A percentile compares a stretch with the other conserved stretches of the same genome.
Conservation (phyloP, 257 asterid genomes). For the Primulina eburnea region DNA sequence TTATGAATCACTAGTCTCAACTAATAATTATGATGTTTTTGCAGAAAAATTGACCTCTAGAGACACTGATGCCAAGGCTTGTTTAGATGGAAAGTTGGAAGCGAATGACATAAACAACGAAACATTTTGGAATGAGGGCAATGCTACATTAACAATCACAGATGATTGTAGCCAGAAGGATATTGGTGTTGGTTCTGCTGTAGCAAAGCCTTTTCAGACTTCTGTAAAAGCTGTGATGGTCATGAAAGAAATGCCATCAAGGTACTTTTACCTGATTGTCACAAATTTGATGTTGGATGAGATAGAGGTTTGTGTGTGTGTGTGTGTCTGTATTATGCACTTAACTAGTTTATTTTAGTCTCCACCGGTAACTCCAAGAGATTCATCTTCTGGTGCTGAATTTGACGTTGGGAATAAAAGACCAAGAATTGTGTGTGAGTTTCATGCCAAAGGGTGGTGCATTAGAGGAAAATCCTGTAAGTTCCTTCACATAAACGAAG, state of each 20-base stretch:
- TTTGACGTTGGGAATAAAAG: conserved; percentile 49
- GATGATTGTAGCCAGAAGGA: conserved; percentile 37
- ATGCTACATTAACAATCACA: conserved; percentile 25
- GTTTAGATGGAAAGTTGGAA: conserved; percentile 29
- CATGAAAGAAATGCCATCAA: conserved; percentile 36
- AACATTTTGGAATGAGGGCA: conserved; percentile 33
- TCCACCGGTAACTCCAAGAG: conserved; percentile 46
- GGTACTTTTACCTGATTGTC: conserved; percentile 38
- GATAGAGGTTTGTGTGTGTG: neutral
- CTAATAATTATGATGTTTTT: conserved; percentile 40
- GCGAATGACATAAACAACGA: conserved; percentile 29
- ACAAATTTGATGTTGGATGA: conserved; percentile 4
- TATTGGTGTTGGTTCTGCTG: conserved; percentile 23
- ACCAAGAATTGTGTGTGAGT: conserved; percentile 58
- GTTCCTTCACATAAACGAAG: conserved; percentile 70
- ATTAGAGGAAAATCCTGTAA: conserved; percentile 77
- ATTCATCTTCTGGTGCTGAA: conserved; percentile 43
- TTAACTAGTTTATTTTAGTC: conserved; percentile 22
- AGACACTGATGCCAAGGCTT: conserved; percentile 35
- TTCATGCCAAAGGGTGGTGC: conserved; percentile 92
- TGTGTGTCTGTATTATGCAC: neutral
- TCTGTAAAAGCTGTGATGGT: conserved; percentile 32
- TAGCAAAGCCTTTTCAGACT: conserved; percentile 32
- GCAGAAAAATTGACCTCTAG: conserved; percentile 53
- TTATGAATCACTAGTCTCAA: conserved; percentile 18